Conservation (phyloP, 768 basidiomycete genomes). For the Termitomyces eurrhizus region DNA sequence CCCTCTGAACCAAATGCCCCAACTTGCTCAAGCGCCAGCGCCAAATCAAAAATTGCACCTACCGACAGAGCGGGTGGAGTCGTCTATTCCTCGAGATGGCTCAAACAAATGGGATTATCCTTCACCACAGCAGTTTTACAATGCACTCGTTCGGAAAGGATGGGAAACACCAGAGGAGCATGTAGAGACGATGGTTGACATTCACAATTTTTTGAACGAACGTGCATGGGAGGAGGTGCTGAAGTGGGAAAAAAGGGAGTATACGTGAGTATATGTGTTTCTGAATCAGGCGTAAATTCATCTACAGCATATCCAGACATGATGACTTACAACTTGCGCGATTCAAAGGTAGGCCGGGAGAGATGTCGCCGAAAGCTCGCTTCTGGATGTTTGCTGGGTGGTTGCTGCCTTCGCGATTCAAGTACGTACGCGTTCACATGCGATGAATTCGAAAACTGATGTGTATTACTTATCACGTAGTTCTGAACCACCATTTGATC, state of each 20-base stretch:
- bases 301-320: constrained; percentile 35
- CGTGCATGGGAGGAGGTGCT: constrained; percentile 93
- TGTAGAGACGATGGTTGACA: constrained; percentile 98
- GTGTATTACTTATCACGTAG: constrained; percentile 35
- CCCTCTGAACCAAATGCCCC: constrained; percentile 83
- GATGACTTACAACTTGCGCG: constrained; percentile 72
- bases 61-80: constrained; percentile 70
- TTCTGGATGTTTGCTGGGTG: constrained; percentile 84
- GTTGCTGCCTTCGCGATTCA: constrained; percentile 87
- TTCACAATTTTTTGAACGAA: constrained; percentile 98
- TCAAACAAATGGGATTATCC: constrained; percentile 87
- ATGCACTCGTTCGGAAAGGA: constrained; percentile 92
- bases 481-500: constrained; percentile 91
- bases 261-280: constrained; percentile 45
- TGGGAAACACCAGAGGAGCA: constrained; percentile 97
- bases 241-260: constrained; percentile 79
- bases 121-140: constrained; percentile 96
- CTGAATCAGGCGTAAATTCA: not conserved
- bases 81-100: constrained; percentile 78
- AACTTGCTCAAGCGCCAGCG: constrained; percentile 66
- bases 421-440: constrained; percentile 45
- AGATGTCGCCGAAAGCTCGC: constrained; percentile 92
- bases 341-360: constrained; percentile 89
- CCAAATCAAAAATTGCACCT: constrained; percentile 55
- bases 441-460: not conserved